phyloP scores from a whole-genome alignment of 2,329 filamentous ascomycete genomes.

The Epichloe gansuensis region DNA sequence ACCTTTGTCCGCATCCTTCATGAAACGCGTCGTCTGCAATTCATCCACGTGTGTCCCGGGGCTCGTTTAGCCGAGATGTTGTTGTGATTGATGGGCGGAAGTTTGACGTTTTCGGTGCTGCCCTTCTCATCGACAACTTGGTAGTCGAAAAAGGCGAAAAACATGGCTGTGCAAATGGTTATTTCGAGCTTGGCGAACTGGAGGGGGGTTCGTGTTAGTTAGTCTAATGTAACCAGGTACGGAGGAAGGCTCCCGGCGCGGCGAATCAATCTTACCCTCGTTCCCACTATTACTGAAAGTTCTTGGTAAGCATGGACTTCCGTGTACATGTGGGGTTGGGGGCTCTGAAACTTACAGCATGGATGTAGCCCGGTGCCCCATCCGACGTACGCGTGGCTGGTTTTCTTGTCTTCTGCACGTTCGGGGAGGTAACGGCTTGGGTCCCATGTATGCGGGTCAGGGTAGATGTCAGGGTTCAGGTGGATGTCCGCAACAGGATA shows the following conservation, averaged over 20 bases:
- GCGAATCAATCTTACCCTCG: slow-evolving; percentile 1
- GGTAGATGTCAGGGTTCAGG: slow-evolving; percentile 34
- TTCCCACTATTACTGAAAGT: slow-evolving; percentile 1
- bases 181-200: slow-evolving; percentile 41
- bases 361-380: slow-evolving; percentile 25
- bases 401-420: slow-evolving; percentile 30
- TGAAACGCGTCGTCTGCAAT: not conserved
- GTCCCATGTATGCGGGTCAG: slow-evolving; percentile 35
- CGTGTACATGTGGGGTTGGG: not conserved
- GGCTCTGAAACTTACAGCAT: slow-evolving; percentile 15
- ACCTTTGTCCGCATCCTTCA: too few relatives aligned
- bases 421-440: slow-evolving; percentile 34
- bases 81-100: slow-evolving; percentile 8
- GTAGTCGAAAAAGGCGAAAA: slow-evolving; percentile 36
- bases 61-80: slow-evolving; percentile 10
- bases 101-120: slow-evolving; percentile 7
- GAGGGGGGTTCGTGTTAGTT: too few relatives aligned
- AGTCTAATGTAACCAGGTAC: not conserved
- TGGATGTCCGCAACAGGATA: slow-evolving; percentile 36
- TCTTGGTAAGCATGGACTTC: not conserved
- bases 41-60: slow-evolving; percentile 6
- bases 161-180: slow-evolving; percentile 34
- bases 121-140: slow-evolving; percentile 28
- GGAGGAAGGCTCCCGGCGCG: not conserved
- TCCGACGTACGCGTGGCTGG: slow-evolving; percentile 17